These are phyloP conservation scores for Arabidopsis arenosa DNA, from an alignment of 345 rosid species.

Conservation along the genomic window DNA sequence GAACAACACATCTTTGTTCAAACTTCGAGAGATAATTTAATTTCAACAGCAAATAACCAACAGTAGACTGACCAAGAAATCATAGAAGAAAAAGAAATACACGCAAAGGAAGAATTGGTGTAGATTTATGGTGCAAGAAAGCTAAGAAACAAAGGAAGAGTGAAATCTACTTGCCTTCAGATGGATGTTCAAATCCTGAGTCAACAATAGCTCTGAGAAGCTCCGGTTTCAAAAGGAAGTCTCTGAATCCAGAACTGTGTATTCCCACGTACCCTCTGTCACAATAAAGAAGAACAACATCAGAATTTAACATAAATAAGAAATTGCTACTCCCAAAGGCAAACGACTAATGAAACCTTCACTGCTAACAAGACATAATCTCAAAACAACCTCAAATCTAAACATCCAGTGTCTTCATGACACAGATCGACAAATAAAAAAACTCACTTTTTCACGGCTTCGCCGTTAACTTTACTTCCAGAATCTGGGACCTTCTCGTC, in stretches of 20 bases:
- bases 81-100: no score
- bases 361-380: not conserved
- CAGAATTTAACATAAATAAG: no score
- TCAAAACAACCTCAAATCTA: not conserved
- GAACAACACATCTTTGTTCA: not conserved
- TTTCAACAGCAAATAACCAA: no score
- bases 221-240: slow-evolving; percentile 98
- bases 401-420: not conserved
- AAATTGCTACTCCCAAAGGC: not conserved
- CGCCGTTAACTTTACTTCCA: slow-evolving; percentile 76
- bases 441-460: slow-evolving; percentile 84
- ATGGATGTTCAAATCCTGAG: slow-evolving; percentile 99
- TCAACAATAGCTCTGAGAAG: slow-evolving; percentile 97
- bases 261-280: slow-evolving; percentile 94
- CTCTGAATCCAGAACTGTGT: slow-evolving; percentile 99
- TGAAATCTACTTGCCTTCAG: slow-evolving; percentile 61
- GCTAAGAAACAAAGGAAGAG: no score
- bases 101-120: no score
- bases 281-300: not conserved
- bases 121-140: no score
- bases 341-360: not conserved
- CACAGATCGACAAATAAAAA: not conserved
- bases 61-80: no score
- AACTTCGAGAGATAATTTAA: not conserved
- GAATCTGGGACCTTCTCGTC: slow-evolving; percentile 89